phyloP scores from a whole-genome alignment of 176 grass and related monocot genomes.

The Eleusine indica region DNA sequence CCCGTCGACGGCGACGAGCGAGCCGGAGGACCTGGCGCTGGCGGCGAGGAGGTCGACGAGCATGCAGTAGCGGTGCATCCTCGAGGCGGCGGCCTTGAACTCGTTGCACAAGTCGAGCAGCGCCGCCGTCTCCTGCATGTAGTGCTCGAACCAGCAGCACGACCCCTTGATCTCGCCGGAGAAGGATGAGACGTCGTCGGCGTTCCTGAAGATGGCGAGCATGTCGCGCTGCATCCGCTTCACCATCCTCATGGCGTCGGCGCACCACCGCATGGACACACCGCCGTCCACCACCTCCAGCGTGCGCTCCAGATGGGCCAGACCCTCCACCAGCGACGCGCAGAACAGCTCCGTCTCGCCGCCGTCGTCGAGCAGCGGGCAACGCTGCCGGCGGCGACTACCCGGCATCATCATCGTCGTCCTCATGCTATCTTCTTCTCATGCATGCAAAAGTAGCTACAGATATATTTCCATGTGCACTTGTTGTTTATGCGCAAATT shows the following conservation, averaged over 20 bases:
- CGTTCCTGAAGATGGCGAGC: slow-evolving; percentile 70
- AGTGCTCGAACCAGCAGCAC: slow-evolving; percentile 82
- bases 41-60: slow-evolving; percentile 56
- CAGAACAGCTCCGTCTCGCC: slow-evolving; percentile 64
- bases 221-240: slow-evolving; percentile 87
- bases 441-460: not conserved
- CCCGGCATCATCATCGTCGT: slow-evolving; percentile 20
- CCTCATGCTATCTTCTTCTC: not conserved
- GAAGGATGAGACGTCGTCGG: slow-evolving; percentile 43
- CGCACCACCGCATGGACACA: slow-evolving; percentile 79
- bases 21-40: not conserved
- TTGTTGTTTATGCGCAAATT: not conserved
- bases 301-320: slow-evolving; percentile 57
- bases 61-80: slow-evolving; percentile 78
- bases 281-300: slow-evolving; percentile 20
- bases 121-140: slow-evolving; percentile 91
- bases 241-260: slow-evolving; percentile 72
- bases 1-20: not conserved
- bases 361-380: not conserved
- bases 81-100: slow-evolving; percentile 65
- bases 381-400: not conserved
- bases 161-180: not conserved
- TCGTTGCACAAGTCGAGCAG: slow-evolving; percentile 93
- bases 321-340: slow-evolving; percentile 66
- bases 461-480: not conserved